Conservation (phyloP, 140 eudicot species). For the Ambrosia hybrid region DNA sequence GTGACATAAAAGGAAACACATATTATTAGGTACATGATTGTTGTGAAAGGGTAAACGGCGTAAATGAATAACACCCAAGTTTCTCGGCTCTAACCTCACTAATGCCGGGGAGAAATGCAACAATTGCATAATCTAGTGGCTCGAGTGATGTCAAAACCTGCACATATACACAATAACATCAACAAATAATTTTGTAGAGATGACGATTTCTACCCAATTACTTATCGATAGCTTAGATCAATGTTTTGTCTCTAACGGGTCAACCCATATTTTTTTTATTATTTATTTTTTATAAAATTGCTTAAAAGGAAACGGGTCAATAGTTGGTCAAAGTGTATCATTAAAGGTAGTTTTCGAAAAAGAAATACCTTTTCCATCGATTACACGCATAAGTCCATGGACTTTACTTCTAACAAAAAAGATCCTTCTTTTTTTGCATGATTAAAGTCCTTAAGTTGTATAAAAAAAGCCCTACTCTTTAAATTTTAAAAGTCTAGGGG, state of each 20-base stretch:
- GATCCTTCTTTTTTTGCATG: too few species aligned
- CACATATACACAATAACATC: slow-evolving; percentile 21
- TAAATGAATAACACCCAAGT: neutral
- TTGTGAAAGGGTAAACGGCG: neutral
- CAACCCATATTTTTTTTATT: neutral
- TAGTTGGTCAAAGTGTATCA: too few species aligned
- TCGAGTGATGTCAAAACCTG: slow-evolving; percentile 82
- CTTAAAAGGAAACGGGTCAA: neutral
- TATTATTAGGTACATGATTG: neutral
- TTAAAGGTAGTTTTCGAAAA: too few species aligned
- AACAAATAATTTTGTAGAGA: neutral
- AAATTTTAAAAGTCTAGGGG: neutral
- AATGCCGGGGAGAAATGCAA: slow-evolving; percentile 86
- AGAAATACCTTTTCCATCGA: too few species aligned
- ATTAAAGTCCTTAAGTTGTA: too few species aligned
- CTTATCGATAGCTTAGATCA: neutral
- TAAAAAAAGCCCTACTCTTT: too few species aligned
- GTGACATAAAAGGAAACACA: neutral
- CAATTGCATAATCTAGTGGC: slow-evolving; percentile 72
- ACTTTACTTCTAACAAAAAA: too few species aligned
- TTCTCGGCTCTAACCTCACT: slow-evolving; percentile 65
- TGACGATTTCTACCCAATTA: neutral
- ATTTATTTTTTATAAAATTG: neutral
- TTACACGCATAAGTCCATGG: too few species aligned
- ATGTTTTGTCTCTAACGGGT: slow-evolving; percentile 10